Base-by-base conservation (phyloP, 2,329 filamentous ascomycete genomes). In the Delphinella strobiligena region DNA sequence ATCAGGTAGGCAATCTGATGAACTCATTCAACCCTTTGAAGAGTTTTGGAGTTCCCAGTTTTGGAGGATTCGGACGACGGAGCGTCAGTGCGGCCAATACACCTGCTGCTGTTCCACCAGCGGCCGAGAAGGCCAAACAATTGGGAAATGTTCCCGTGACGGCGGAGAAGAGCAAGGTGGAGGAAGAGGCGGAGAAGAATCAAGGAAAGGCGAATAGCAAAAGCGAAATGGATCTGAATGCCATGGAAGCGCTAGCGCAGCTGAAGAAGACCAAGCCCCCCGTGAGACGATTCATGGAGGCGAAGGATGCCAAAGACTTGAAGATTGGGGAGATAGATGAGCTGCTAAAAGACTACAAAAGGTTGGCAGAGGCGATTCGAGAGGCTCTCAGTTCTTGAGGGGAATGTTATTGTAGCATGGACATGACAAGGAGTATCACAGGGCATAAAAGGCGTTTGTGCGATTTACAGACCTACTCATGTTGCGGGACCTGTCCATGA, bases 271-370 rank as follows among this genome's bases (percentile, higher is more conserved):
- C 64, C 17, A 54, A 61, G 14, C 64, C 65, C n/a, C 66, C 67
- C 1, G 50, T 61, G 34, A 68, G 64, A 50, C 54, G 60, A 32
- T 70, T 69, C 42, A 35, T 69, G 43, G 66, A 69, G 17, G 59
- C 62, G 2, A 61, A 61, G 40, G 62, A 63, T 47, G 62, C 61
- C 31, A 58, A 58, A 31, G 64, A 69, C 10, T 44, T 70, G 46
- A 64, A 56, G 51, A 39, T 70, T 33, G 65, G 61, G 9, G 67
- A 70, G 45, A 59, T 69, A 4, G 66, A 70, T 30, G 66, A 69
- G 47, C 45, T 61, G 46, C 45, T 61, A 38, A 44, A 32, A 45
- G 58, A 61, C 37, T 60, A 59, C 47, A 47, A 51, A 39, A 51
- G 66, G 38, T 50, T 70, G 38, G 66, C 64, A 15, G 59, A 54